Evolutionary conservation across 805 yeast genomes (phyloP).

Genomic region (Candida maltosa): DNA sequence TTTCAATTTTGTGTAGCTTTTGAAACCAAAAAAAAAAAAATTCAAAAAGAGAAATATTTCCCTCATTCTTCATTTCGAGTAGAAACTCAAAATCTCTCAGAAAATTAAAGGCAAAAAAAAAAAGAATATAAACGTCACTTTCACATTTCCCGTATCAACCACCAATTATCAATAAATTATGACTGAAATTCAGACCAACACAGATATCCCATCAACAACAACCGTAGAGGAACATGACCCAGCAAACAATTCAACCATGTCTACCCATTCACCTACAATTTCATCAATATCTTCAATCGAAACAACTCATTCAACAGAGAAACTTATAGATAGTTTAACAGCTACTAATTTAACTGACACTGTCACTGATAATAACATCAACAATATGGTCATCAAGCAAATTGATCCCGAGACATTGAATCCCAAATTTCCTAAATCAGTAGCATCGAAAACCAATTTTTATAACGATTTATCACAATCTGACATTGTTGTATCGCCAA

Average conservation of each 20-base stretch:
- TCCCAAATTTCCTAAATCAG: conserved; percentile 6
- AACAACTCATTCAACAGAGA: conserved; percentile 20
- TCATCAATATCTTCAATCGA: conserved; percentile 22
- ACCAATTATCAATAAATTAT: background rate
- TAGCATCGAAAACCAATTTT: conserved; percentile 8
- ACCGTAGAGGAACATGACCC: background rate
- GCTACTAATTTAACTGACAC: conserved; percentile 6
- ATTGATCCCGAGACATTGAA: background rate
- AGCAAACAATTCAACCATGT: background rate
- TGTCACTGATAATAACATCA: background rate
- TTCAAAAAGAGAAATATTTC: no score
- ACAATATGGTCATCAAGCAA: background rate
- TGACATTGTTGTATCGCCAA: background rate
- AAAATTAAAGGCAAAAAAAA: no score
- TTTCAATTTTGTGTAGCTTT: no score
- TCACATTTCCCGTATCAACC: background rate
- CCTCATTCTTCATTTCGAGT: no score
- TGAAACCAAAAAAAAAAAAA: no score
- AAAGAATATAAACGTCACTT: no score
- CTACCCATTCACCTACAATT: conserved; percentile 11
- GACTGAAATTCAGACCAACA: background rate
- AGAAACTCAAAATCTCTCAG: no score
- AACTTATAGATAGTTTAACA: conserved; percentile 18
- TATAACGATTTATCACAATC: conserved; percentile 4
- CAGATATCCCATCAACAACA: background rate